phyloP scores from a whole-genome alignment of 2,329 filamentous ascomycete species.

The Escovopsis weberi region DNA sequence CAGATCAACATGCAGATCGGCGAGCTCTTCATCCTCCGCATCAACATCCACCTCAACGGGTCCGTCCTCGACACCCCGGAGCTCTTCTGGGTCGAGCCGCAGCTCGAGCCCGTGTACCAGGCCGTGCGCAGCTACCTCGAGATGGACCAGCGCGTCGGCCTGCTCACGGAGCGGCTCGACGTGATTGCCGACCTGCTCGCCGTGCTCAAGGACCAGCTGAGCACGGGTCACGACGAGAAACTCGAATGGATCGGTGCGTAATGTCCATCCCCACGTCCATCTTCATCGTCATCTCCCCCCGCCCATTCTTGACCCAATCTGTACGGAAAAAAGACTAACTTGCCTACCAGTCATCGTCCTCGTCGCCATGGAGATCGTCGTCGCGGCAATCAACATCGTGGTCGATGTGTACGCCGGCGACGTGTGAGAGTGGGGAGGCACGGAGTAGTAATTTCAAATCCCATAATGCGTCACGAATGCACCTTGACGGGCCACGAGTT shows the following conservation, averaged over 20 bases:
- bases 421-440: conserved; percentile 3
- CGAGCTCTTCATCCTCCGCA: conserved; percentile 91
- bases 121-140: conserved; percentile 91
- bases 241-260: conserved; percentile 74
- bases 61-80: conserved; percentile 94
- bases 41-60: conserved; percentile 96
- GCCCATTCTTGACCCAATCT: not conserved
- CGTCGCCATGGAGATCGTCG: conserved; percentile 88
- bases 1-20: conserved; percentile 99
- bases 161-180: conserved; percentile 71
- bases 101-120: conserved; percentile 91
- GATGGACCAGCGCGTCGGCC: conserved; percentile 87
- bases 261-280: not conserved
- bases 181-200: conserved; percentile 89
- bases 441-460: too few species aligned
- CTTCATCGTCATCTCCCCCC: too few species aligned
- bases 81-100: conserved; percentile 95
- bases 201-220: conserved; percentile 89
- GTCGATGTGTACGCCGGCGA: conserved; percentile 66
- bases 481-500: too few species aligned
- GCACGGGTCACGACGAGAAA: conserved; percentile 82
- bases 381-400: conserved; percentile 85
- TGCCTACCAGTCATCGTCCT: conserved; percentile 68
- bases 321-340: conserved; percentile 6
- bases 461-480: too few species aligned